Base-by-base conservation (phyloP, 2,329 filamentous ascomycete species). In the Scedosporium aurantiacum region DNA sequence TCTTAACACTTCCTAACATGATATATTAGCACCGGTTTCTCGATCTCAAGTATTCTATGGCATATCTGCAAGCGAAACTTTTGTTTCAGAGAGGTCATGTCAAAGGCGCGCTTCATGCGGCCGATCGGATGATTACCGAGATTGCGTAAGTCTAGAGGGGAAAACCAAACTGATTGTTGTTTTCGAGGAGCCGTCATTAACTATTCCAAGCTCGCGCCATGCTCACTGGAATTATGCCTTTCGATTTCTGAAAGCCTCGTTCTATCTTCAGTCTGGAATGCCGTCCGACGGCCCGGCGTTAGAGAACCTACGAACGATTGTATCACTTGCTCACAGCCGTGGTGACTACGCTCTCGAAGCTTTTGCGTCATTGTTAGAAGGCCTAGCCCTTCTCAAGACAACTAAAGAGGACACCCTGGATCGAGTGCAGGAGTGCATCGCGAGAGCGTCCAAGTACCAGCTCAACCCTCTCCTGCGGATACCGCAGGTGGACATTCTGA, bases 21-120 rank as follows among this genome's bases (percentile, higher is more conserved):
- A 55, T 25, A 5, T 27, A n/a, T 14, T 23, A 76, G 70, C 72
- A 77, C 61, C 73, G 75, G 7, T 64, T 76, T 62, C 68, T 72
- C 27, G 89, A 92, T 66, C 72, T 91, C 45, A 91, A 90, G 70
- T 91, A 91, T 71, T 84, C 84, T 64, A 90, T 91, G 80, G 83
- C 90, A 65, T 89, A 90, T 69, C 75, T 91, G 16, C 82, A 88
- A 63, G 80, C 86, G 57, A 86, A 88, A 66, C 81, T 89, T 1
- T 76, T 90, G 62, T 89, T 87, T 66, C 85, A 87, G 67, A 82
- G 84, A 50, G 90, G 84, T 65, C 83, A 82, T 55, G 25, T 32
- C 60, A 89, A 88, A 67, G 88, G 88, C 1, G 87, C 88, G 0
- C 77, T 91, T 67, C 91, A 88, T 64, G 81, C 85, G 0, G 75